Base-by-base conservation (phyloP, 192 early-diverging fungal genomes). In the Coemansia sp. region DNA sequence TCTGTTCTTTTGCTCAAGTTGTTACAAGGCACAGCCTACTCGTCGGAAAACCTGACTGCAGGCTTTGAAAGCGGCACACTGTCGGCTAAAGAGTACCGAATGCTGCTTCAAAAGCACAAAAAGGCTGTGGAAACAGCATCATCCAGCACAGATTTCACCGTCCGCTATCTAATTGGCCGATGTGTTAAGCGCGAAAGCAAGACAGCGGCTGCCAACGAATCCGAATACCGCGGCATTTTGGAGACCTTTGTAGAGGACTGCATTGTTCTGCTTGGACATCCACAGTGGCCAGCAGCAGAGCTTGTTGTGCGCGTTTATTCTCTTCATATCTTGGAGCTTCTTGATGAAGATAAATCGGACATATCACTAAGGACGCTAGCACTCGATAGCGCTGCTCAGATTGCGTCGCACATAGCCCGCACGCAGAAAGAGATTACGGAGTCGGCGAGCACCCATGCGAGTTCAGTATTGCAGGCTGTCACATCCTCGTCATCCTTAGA, bases 241-340 rank as follows among this genome's bases (percentile, higher is more conserved):
- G 92, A 95, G 35, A 76, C 81, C 37, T 76, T 96, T 45, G 69
- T 96, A 33, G 78, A 87, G 14, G 94, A 98, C 77, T 74, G 91
- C 0, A 66, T 95, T 35, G 68, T 73, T 4, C 86, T 95, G 2
- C 74, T 95, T 41, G 87, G 89, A 18, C 89, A 91, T 15, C 94
- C 95, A 3, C 94, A 96, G 45, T 98, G 96, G 96, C 96, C 96
- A 1, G 90, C 85, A 6, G 92, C 96, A 0, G 93, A 94, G 58
- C 66, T 93, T 14, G 85, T 90, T 51, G 62, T 93, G 5, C 73
- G 86, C 32, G 71, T 91, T 9, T 90, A 91, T 51, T 90, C 87
- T 41, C 87, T 86, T 39, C 82, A 93, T 7, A 81, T 95, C 79
- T 87, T 87, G n/a, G 86, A 85, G 28, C 76, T 83, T 51, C 66